phyloP scores from a whole-genome alignment of 257 asterid genomes.

The Scutellaria minor region DNA sequence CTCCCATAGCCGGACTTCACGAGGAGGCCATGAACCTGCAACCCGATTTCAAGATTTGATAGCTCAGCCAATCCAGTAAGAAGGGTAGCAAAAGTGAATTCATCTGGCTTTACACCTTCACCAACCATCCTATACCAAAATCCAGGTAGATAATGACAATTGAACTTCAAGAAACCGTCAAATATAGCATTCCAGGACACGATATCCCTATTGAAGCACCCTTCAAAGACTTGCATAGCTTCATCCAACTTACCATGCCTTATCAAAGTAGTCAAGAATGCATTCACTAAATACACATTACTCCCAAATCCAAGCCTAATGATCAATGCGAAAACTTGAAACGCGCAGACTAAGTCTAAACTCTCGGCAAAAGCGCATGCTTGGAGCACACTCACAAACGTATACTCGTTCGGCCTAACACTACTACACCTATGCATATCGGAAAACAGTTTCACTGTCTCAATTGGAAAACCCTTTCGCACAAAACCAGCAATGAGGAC shows the following conservation, averaged over 20 bases:
- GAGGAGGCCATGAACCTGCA: constrained; percentile 62
- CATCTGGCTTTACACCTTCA: constrained; percentile 66
- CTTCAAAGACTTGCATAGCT: constrained; percentile 57
- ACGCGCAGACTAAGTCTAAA: constrained; percentile 44
- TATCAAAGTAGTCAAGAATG: constrained; percentile 58
- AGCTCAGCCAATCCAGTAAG: constrained; percentile 72
- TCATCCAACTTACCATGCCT: constrained; percentile 55
- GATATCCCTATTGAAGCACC: constrained; percentile 44
- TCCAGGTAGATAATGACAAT: constrained; percentile 43
- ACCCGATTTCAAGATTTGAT: constrained; percentile 57
- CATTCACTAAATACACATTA: constrained; percentile 58
- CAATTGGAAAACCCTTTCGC: constrained; percentile 57
- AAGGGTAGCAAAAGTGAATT: constrained; percentile 66
- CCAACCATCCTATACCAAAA: constrained; percentile 62
- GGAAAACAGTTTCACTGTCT: constrained; percentile 55
- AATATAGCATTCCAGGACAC: constrained; percentile 83
- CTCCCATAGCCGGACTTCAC: constrained; percentile 65
- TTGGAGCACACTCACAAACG: constrained; percentile 71
- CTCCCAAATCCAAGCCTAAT: constrained; percentile 63
- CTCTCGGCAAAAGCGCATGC: constrained; percentile 59
- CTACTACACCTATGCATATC: constrained; percentile 54
- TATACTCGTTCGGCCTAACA: constrained; percentile 60
- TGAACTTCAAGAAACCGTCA: constrained; percentile 57
- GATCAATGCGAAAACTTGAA: constrained; percentile 60
- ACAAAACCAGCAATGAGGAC: constrained; percentile 70